Evolutionary conservation across 75 land plant genomes (phyloP).

Genomic region (Adiantum capillusveneris): DNA sequence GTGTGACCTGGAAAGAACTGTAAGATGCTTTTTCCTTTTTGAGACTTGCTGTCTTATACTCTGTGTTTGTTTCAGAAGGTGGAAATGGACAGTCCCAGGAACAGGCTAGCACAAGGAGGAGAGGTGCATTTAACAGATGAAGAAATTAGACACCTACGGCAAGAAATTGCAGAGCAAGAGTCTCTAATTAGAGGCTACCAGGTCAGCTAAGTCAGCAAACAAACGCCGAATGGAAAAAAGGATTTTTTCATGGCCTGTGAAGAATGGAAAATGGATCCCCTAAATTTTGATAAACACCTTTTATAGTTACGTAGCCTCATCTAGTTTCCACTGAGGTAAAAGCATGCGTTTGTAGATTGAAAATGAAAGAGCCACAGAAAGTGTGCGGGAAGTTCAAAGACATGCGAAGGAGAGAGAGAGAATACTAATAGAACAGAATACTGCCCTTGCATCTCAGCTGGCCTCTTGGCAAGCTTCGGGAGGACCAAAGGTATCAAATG

Average conservation of each 20-base stretch:
- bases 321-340: too few species aligned
- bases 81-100: constrained; percentile 12
- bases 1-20: background rate
- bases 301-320: too few species aligned
- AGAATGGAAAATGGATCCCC: too few species aligned
- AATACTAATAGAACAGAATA: constrained; percentile 26
- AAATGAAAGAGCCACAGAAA: constrained; percentile 23
- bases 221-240: too few species aligned
- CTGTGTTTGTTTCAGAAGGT: constrained; percentile 12
- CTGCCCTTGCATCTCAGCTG: constrained; percentile 15
- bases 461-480: constrained; percentile 1
- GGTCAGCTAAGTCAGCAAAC: constrained; percentile 2
- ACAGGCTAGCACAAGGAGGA: constrained; percentile 9
- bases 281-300: too few species aligned
- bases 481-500: background rate
- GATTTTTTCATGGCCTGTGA: too few species aligned
- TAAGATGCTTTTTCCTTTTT: background rate
- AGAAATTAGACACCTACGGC: constrained; percentile 15
- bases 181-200: constrained; percentile 29
- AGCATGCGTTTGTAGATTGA: constrained; percentile 24
- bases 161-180: constrained; percentile 27
- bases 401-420: constrained; percentile 17
- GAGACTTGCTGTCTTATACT: background rate
- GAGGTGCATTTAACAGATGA: constrained; percentile 16
- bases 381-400: constrained; percentile 14